Evolutionary conservation across 305 asterid genomes (phyloP), one percentile per base, ranked within the genome.

Genomic region (Salvia sclarea): DNA sequence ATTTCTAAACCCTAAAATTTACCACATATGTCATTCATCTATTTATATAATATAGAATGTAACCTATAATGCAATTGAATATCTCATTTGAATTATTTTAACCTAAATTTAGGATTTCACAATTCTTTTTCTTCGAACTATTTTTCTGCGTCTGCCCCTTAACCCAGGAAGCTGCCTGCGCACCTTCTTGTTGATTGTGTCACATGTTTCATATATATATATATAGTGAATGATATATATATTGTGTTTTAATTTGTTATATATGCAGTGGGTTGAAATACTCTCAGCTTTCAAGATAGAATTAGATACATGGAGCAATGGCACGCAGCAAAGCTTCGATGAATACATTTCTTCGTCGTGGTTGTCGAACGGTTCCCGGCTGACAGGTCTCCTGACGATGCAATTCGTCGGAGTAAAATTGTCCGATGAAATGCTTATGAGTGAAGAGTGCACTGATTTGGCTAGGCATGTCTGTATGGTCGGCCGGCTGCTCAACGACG

Each of bases 231-330:
- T 33, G 7, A 33, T 4, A 37, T n/a, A n/a, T n/a, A n/a, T n/a
- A n/a, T n/a, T n/a, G n/a, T n/a, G n/a, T n/a, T n/a, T n/a, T 45
- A 3, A 4, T 20, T n/a, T 45, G 2, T 25, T 25, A 1, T 10
- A 16, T 14, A 44, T 18, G 60, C 72, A 83, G 84, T 81, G 86
- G 84, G 56, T 71, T 10, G 83, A 81, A 54, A 2, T 75, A 6
- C 65, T 84, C 6, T 61, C 65, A 17, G 44, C 52, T 38, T 61
- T 61, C 81, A 55, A 75, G 81, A 75, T 21, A 22, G 84, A 81
- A 63, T 7, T 65, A 30, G 81, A 38, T 38, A 38, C 44, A 79
- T 21, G 84, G 1, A 44, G 54, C 4, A n/a, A 38, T 12, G 14
- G 2, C n/a, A 12, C n/a, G n/a, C 12, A 8, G 11, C 44, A 9